A percentile compares a stretch with the other conserved stretches of the same genome.
phyloP scores from a whole-genome alignment of 2,329 filamentous ascomycete species.

The Arthrobotrys musiformis region DNA sequence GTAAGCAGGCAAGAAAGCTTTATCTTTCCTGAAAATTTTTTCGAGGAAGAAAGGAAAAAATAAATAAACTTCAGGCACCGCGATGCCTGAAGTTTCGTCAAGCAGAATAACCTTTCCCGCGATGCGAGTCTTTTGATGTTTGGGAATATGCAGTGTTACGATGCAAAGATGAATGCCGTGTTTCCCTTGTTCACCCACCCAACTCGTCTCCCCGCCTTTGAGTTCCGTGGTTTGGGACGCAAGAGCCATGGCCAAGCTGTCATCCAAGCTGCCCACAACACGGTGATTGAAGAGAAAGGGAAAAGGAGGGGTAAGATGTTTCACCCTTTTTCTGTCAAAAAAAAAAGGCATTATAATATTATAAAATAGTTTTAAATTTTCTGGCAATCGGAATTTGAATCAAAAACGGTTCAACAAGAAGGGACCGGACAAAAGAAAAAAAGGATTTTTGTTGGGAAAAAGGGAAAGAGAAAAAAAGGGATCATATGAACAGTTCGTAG shows the following conservation, averaged over 20 bases:
- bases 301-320: constrained; percentile 1
- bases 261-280: too few species aligned
- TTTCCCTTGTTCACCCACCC: background rate
- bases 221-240: background rate
- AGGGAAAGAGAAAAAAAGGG: background rate
- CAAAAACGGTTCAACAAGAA: background rate
- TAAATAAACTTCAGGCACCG: too few species aligned
- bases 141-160: constrained; percentile 17
- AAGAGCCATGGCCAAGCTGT: background rate
- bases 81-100: too few species aligned
- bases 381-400: background rate
- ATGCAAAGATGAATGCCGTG: constrained; percentile 1
- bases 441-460: background rate
- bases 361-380: background rate
- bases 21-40: too few species aligned
- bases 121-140: background rate
- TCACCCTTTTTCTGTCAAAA: background rate
- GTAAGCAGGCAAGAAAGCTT: too few species aligned
- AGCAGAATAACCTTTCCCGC: too few species aligned
- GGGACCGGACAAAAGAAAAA: background rate
- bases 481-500: constrained; percentile 11
- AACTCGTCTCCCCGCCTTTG: background rate
- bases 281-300: background rate
- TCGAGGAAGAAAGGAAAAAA: too few species aligned
- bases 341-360: too few species aligned